Base-by-base conservation (phyloP, 2,329 filamentous ascomycete species). In the Ophiostoma tasmaniense region DNA sequence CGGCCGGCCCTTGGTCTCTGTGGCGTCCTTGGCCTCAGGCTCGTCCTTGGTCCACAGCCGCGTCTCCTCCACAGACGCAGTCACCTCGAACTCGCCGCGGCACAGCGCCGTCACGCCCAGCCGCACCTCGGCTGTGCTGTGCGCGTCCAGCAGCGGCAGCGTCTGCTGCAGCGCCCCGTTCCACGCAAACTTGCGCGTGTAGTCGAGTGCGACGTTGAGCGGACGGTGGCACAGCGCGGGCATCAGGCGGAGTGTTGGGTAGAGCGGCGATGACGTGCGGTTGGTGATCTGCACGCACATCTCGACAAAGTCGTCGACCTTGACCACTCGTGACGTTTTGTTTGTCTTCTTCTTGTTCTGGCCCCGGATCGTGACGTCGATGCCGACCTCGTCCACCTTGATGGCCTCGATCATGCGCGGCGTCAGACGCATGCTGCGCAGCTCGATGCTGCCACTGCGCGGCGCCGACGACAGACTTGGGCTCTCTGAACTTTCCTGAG, bases 321-420 rank as follows among this genome's bases (percentile, higher is more conserved):
- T 73, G 3, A 83, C 73, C 1, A 73, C 50, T 0, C 70, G 69
- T 1, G 71, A 71, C n/a, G n/a, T n/a, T n/a, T n/a, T n/a, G n/a
- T n/a, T n/a, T n/a, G n/a, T n/a, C 6, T 68, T 66, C n/a, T 67
- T 8, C 33, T 33, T 33, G 33, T 33, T 33, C 3, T 33, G 33
- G 3, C 30, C 50, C 37, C 71, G 74, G 62, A 80, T 78, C 35
- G 92, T 82, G 0, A 92, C 82, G 17, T 89, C 82, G 66, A 93
- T 87, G 8, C 82, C 88, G 4, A 97, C 78, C 73, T 96, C 92
- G 66, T 95, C 91, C 4, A 96, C 82, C 76, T 88, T 92, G 75
- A 97, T 82, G 0, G 89, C 89, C 71, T 96, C 91, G 62, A 96
- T 88, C 90, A 96, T 96, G 35, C 91, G 85, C 1, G 87, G 80